These are phyloP conservation scores for Salix koriyanagi DNA, from an alignment of 345 rosid species.

Conservation along the genomic window DNA sequence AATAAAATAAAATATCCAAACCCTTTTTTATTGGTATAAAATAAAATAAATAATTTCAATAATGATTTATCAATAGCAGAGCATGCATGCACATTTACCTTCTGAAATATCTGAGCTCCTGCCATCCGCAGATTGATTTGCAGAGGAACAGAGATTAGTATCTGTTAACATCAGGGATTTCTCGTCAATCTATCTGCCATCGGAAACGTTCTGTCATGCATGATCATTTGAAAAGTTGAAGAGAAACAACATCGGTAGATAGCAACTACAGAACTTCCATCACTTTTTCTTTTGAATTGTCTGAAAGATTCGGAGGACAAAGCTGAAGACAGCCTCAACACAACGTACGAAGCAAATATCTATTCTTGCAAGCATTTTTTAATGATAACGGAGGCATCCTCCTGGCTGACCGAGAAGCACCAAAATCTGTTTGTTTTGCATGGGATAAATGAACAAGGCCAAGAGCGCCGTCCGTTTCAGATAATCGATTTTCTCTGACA, in stretches of 20 bases:
- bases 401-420: background rate
- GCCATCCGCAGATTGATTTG: background rate
- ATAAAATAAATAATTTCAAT: too few species aligned
- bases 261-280: background rate
- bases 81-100: background rate
- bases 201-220: background rate
- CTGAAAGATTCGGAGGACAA: background rate
- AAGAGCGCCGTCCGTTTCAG: constrained; percentile 19
- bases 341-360: background rate
- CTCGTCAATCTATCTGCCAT: background rate
- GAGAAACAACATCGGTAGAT: background rate
- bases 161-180: background rate
- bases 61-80: too few species aligned
- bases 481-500: background rate
- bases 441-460: constrained; percentile 8
- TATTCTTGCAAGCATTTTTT: background rate
- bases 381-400: background rate
- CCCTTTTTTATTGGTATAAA: too few species aligned
- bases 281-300: background rate
- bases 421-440: background rate
- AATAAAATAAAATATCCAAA: too few species aligned
- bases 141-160: background rate
- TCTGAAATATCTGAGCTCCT: background rate
- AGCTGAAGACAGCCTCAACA: background rate
- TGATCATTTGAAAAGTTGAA: background rate